A percentile compares a stretch with the other conserved stretches of the same genome.
Conservation (phyloP, 805 yeast species). For the Pichia thaimueangensis region DNA sequence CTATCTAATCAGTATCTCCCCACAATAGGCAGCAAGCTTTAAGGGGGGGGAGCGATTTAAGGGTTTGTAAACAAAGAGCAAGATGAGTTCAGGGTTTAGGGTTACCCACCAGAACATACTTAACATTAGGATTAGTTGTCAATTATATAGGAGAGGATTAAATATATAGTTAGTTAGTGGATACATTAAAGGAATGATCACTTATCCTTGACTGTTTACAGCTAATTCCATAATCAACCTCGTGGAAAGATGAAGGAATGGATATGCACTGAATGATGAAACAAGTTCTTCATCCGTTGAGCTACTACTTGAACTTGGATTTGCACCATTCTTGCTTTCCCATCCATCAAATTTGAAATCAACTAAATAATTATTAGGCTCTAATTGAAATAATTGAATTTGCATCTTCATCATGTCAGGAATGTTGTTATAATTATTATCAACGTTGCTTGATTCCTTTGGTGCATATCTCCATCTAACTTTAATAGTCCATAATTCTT, state of each 20-base stretch:
- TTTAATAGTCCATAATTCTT: conserved; percentile 91
- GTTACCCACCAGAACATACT: no score
- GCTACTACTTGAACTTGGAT: conserved; percentile 26
- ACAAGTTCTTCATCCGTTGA: conserved; percentile 55
- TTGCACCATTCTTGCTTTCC: conserved; percentile 49
- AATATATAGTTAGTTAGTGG: no score
- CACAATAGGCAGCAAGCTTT: no score
- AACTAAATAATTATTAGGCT: conserved; percentile 90
- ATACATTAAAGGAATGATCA: no score
- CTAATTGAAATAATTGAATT: conserved; percentile 90
- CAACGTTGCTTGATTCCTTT: conserved; percentile 14
- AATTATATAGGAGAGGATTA: no score
- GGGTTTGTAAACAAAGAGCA: no score
- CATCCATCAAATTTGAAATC: conserved; percentile 98
- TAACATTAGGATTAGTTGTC: no score
- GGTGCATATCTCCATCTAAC: conserved; percentile 84
- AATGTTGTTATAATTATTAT: conserved; percentile 28
- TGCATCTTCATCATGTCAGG: conserved; percentile 94
- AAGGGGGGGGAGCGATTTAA: no score
- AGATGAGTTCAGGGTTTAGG: no score
- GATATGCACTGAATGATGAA: conserved; percentile 91
- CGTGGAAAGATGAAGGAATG: conserved; percentile 89
- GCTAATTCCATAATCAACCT: conserved; percentile 93
- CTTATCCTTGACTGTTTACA: conserved; percentile 67
- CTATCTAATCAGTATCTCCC: no score